phyloP scores from a whole-genome alignment of 306 rosid species.

The Pyrus pyrifolia region DNA sequence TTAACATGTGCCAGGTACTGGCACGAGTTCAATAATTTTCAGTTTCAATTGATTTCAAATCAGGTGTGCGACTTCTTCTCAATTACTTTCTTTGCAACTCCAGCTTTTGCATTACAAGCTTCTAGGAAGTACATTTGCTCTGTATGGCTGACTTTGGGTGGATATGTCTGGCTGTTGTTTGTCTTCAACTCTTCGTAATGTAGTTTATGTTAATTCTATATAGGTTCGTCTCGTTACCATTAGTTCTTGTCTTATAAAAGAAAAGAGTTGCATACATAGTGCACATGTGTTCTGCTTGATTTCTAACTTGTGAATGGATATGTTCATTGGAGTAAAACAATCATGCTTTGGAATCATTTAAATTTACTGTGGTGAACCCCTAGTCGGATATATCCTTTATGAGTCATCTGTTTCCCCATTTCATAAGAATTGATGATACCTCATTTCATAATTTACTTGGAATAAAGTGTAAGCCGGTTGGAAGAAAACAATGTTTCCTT shows the following conservation, averaged over 20 bases:
- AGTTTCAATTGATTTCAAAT: conserved; percentile 81
- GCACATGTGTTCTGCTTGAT: not conserved
- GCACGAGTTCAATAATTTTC: conserved; percentile 94
- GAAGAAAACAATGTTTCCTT: conserved; percentile 5
- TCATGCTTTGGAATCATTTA: not conserved
- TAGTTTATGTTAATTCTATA: not conserved
- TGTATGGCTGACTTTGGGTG: not conserved
- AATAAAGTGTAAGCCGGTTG: not conserved
- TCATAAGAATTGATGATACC: not conserved
- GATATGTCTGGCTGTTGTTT: not conserved
- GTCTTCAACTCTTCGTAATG: not conserved
- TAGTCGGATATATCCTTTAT: not conserved
- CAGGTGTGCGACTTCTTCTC: conserved; percentile 47
- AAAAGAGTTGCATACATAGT: not conserved
- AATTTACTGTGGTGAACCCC: not conserved
- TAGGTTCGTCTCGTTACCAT: not conserved
- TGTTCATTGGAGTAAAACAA: not conserved
- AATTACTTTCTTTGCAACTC: not conserved
- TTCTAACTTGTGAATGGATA: not conserved
- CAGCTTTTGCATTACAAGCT: not conserved
- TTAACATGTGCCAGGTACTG: conserved; percentile 66
- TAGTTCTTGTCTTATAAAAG: not conserved
- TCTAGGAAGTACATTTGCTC: not conserved
- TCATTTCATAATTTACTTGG: not conserved
- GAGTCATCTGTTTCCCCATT: not conserved